Evolutionary conservation across 2,329 filamentous ascomycete species (phyloP).

Genomic region (Hysterium pulicare): DNA sequence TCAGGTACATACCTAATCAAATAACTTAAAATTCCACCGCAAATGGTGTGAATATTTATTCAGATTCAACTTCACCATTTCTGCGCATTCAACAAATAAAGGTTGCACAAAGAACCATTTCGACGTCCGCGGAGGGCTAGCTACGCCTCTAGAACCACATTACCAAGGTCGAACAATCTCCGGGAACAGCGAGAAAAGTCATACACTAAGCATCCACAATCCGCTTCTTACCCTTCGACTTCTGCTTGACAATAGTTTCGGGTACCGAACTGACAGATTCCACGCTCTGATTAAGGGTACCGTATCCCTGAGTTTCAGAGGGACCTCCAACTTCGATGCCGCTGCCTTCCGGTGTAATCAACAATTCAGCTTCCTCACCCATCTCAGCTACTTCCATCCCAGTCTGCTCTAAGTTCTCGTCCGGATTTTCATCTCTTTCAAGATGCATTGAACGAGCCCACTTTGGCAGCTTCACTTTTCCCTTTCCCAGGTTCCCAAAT

Average conservation of each 20-base stretch:
- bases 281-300: slow-evolving; percentile 10
- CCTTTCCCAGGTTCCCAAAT: slow-evolving; percentile 1
- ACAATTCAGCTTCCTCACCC: slow-evolving; percentile 3
- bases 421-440: not conserved
- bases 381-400: too few relatives aligned
- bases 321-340: slow-evolving; percentile 7
- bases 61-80: too few relatives aligned
- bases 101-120: too few relatives aligned
- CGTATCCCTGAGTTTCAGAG: slow-evolving; percentile 6
- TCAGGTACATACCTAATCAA: too few relatives aligned
- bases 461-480: slow-evolving; percentile 8
- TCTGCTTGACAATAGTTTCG: slow-evolving; percentile 14
- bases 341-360: slow-evolving; percentile 13
- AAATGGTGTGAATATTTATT: too few relatives aligned
- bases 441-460: slow-evolving; percentile 6
- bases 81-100: too few relatives aligned
- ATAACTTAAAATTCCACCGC: too few relatives aligned
- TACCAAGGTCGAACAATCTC: too few relatives aligned
- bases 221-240: slow-evolving; percentile 16
- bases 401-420: too few relatives aligned
- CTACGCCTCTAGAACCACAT: too few relatives aligned
- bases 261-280: slow-evolving; percentile 9
- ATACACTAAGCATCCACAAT: slow-evolving; percentile 9
- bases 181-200: too few relatives aligned
- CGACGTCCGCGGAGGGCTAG: too few relatives aligned